These are phyloP conservation scores for Boletus sp. DNA, from an alignment of 1,284 basidiomycete genomes.

Conservation along the genomic window DNA sequence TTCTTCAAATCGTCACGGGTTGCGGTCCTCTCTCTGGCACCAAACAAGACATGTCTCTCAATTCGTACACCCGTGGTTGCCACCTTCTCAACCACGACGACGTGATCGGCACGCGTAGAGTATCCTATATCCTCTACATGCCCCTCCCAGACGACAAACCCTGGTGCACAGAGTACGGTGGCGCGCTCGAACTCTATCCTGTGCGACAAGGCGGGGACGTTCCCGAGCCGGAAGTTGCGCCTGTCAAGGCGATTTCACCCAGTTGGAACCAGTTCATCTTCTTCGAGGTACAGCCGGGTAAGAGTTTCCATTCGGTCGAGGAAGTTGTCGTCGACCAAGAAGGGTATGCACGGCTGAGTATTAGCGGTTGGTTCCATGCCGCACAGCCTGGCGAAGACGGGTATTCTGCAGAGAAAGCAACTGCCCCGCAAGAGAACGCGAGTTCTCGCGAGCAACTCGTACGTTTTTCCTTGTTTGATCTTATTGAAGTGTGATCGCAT, in stretches of 20 bases:
- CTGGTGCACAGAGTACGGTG: constrained; percentile 86
- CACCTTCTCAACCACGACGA: constrained; percentile 98
- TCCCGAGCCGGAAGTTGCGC: constrained; percentile 65
- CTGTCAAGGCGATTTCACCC: constrained; percentile 69
- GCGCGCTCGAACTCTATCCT: constrained; percentile 95
- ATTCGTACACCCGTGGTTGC: constrained; percentile 88
- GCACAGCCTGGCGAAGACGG: constrained; percentile 92
- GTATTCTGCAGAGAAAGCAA: constrained; percentile 56
- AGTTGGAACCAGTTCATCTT: constrained; percentile 98
- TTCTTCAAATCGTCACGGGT: constrained; percentile 88
- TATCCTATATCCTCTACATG: constrained; percentile 98
- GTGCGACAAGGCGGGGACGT: constrained; percentile 51
- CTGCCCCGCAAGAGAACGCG: constrained; percentile 52
- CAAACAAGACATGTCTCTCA: constrained; percentile 97
- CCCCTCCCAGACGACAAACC: constrained; percentile 77
- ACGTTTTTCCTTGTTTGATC: constrained; percentile 42
- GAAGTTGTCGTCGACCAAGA: constrained; percentile 89
- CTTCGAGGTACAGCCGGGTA: constrained; percentile 89
- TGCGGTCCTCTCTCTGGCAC: constrained; percentile 91
- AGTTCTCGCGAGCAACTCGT: constrained; percentile 79
- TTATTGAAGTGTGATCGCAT: background rate
- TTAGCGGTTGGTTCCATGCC: constrained; percentile 97
- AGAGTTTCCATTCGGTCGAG: constrained; percentile 97
- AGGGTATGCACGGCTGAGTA: constrained; percentile 77
- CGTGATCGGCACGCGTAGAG: constrained; percentile 93